Evolutionary conservation across 2,329 filamentous ascomycete genomes (phyloP), one percentile per base, ranked within the genome.

Genomic region (Fusarium goolgardi): DNA sequence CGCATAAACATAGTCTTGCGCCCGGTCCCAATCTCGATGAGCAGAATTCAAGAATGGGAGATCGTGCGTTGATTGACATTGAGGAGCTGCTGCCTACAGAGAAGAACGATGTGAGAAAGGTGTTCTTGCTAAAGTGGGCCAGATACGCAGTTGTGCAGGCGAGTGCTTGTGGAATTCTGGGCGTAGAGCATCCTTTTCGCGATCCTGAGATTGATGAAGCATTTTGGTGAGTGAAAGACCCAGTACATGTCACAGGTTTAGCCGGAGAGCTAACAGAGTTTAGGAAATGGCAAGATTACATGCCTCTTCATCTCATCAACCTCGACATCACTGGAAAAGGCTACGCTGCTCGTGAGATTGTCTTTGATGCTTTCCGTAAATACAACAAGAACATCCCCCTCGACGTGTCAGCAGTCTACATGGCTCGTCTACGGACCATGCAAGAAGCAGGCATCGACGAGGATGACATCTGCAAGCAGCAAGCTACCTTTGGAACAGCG

Each of bases 241-340:
- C 3, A n/a, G 3, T 15, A 11, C 1, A 4, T 3, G 18, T n/a
- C 1, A 9, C 1, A 18, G 12, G 13, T 12, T 21, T 7, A 20
- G 27, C 8, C 12, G 5, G 2, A 8, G 5, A 15, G 5, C 23
- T 70, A 32, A 70, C 15, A 10, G 2, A 1, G 2, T 0, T 1
- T 6, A 69, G 69, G 69, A 59, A 44, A 51, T 71, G 69, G 69
- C 66, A 71, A 54, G 25, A 29, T 1, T 63, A 71, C 16, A 50
- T 71, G 3, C 43, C 59, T 0, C 43, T 62, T 6, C 69, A 71
- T 5, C 27, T 71, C 46, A 45, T 52, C 0, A 50, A 41, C 5
- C 40, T 70, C 1, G 69, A 71, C 12, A 45, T 71, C 2, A 68
- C 55, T 0, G 32, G 63, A 1, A 70, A 61, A 40, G 69, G 66